Evolutionary conservation across 805 yeast species (phyloP).

Genomic region (Candida michaelii): DNA sequence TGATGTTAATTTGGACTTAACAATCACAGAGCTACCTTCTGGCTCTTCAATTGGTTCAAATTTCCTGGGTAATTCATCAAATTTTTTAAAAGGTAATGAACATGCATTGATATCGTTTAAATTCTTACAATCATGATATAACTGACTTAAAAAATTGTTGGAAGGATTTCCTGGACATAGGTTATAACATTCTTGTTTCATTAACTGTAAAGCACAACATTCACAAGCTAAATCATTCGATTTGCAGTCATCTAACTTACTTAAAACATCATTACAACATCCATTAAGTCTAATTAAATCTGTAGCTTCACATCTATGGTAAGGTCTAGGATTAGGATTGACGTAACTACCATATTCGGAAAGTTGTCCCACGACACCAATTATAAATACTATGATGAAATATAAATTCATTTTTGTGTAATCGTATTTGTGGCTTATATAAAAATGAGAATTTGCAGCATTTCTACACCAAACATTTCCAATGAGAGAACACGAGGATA

Average conservation of each 20-base stretch:
- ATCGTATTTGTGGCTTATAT: slow-evolving; percentile 6
- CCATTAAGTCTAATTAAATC: slow-evolving; percentile 41
- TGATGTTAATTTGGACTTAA: slow-evolving; percentile 16
- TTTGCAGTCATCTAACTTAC: slow-evolving; percentile 49
- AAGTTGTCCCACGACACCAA: neutral
- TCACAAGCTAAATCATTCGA: slow-evolving; percentile 57
- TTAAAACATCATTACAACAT: slow-evolving; percentile 49
- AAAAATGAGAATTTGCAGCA: neutral
- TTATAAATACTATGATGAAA: neutral
- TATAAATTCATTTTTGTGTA: neutral
- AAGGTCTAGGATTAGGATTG: slow-evolving; percentile 47
- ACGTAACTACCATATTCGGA: slow-evolving; percentile 34
- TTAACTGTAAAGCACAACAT: slow-evolving; percentile 54
- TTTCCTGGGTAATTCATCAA: slow-evolving; percentile 10
- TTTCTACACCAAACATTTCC: neutral
- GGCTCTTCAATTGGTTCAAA: neutral
- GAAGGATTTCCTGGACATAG: slow-evolving; percentile 51
- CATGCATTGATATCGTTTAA: slow-evolving; percentile 53
- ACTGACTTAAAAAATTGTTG: slow-evolving; percentile 45
- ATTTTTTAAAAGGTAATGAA: slow-evolving; percentile 48
- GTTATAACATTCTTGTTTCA: slow-evolving; percentile 45
- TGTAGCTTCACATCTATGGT: slow-evolving; percentile 41
- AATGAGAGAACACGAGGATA: no score
- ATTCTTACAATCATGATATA: slow-evolving; percentile 46
- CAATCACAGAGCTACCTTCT: slow-evolving; percentile 10